Conservation (phyloP, 306 rosid species). For the Begonia peltatifolia region DNA sequence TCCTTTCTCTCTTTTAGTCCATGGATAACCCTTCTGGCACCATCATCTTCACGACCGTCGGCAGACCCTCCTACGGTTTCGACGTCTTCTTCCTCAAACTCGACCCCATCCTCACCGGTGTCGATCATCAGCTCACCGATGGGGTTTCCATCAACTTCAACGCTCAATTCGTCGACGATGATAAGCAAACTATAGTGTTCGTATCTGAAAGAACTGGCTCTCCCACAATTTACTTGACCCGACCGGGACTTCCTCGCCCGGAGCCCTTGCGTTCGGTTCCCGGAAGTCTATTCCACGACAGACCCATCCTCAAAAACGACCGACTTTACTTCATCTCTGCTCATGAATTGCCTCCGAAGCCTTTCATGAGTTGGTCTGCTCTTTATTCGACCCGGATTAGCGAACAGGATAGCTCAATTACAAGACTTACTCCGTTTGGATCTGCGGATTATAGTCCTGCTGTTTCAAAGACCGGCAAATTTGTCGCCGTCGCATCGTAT, state of each 20-base stretch:
- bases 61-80: conserved; percentile 55
- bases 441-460: conserved; percentile 61
- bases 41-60: conserved; percentile 45
- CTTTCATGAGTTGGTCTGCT: conserved; percentile 42
- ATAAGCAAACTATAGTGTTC: conserved; percentile 27
- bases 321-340: conserved; percentile 59
- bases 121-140: conserved; percentile 50
- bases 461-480: conserved; percentile 35
- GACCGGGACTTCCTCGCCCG: conserved; percentile 18
- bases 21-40: conserved; percentile 40
- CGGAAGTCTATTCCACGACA: conserved; percentile 43
- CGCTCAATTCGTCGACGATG: conserved; percentile 35
- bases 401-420: conserved; percentile 1
- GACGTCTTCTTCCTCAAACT: conserved; percentile 43
- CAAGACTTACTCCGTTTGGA: conserved; percentile 40
- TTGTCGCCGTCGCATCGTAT: conserved; percentile 68
- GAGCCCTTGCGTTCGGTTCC: conserved; percentile 17
- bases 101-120: neutral
- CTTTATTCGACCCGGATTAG: conserved; percentile 27
- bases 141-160: conserved; percentile 66
- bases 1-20: no score
- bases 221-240: conserved; percentile 27
- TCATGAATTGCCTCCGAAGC: conserved; percentile 24
- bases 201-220: conserved; percentile 59
- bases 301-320: conserved; percentile 32